Base-by-base conservation (phyloP, 768 basidiomycete species). In the Suillus fuscotomentosus region DNA sequence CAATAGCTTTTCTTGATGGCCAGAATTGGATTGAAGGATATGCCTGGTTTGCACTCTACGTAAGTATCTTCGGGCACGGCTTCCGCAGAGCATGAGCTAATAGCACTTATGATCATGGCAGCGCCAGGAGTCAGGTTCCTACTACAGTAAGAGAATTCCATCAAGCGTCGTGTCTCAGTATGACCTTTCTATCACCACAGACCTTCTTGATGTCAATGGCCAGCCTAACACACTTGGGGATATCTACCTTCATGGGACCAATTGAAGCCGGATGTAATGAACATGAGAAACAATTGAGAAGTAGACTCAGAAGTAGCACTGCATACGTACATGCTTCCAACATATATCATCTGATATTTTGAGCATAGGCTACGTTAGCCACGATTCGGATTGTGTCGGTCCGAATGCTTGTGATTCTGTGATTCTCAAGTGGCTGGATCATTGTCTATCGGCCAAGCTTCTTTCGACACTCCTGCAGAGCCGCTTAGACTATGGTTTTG, bases 191-290 rank as follows among this genome's bases (percentile, higher is more conserved):
- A 38, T 42, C 5, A 13, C 20, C 31, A 34, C 57, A 84, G 83
- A 82, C 69, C 74, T 85, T 63, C 69, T 85, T 42, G 71, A 74
- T 43, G 76, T 75, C 9, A 78, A 82, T 53, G 83, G 83, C 13
- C 72, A 79, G 51, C 76, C 83, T 27, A 85, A 82, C 61, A 70
- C 70, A 13, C 75, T 83, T 3, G 83, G 83, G 13, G 71, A 83
- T 66, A 68, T 82, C 6, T 85, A 85, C 63, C 72, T 80, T 34
- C 81, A 79, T 10, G 80, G 34, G 20, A 36, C 53, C 20, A 13
- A 36, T 13, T 36, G 14, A 13, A n/a, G 20, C 5, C 1, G 4
- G 2, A 9, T 51, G 27, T 51, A 5, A 27, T 53, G 51, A 17
- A 53, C 5, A 53, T 20, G 10, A 3, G 50, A 27, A 50, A 50